A percentile compares a stretch with the other conserved stretches of the same genome.
Conservation (phyloP, 176 grass and related monocot species). For the Dactylis glomerata region DNA sequence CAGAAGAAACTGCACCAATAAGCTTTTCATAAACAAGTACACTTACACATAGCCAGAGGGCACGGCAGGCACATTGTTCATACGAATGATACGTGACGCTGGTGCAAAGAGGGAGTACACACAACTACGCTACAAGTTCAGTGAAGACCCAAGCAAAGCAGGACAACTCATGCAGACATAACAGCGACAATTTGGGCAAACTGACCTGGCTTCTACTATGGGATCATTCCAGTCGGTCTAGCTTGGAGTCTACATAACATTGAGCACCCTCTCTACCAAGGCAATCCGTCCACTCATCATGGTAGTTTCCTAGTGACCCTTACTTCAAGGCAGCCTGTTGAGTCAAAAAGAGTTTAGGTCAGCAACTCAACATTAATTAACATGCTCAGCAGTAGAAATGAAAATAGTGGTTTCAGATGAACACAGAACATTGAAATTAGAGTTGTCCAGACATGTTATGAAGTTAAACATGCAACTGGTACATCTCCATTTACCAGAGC, state of each 20-base stretch:
- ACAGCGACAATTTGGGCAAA: constrained; percentile 3
- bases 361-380: background rate
- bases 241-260: background rate
- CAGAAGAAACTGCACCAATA: background rate
- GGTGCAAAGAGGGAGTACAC: background rate
- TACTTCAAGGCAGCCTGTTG: constrained; percentile 18
- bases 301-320: background rate
- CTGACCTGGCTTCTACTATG: constrained; percentile 8
- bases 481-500: background rate
- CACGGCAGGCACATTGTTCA: background rate
- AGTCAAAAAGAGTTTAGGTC: background rate
- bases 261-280: constrained; percentile 14
- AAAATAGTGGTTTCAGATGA: background rate
- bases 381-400: background rate
- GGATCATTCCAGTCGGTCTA: constrained; percentile 11
- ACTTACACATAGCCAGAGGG: background rate
- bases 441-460: background rate
- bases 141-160: background rate
- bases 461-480: background rate
- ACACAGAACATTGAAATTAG: background rate
- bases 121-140: background rate
- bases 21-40: background rate
- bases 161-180: background rate
- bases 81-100: background rate
- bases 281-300: background rate